Percentiles rank a stretch among this genome's conserved stretches.
These are phyloP conservation scores for Globisporangium echinulatum DNA, from an alignment of 352 stramenopile genomes.

Conservation along the genomic window DNA sequence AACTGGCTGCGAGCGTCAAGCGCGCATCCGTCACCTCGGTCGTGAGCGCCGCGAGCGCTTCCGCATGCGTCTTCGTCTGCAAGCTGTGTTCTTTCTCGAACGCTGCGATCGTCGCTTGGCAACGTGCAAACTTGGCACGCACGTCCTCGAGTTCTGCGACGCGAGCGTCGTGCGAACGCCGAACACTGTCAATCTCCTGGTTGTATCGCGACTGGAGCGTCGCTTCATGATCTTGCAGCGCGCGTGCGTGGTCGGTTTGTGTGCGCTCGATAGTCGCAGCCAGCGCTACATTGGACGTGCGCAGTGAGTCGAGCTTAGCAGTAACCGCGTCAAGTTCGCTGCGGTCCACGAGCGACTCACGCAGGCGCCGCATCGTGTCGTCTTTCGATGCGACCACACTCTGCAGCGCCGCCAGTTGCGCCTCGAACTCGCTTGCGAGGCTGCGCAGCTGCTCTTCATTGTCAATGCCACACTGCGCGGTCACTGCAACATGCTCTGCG, in stretches of 20 bases:
- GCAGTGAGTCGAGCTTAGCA: constrained; percentile 28
- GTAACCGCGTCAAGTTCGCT: constrained; percentile 41
- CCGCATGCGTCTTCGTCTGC: constrained; percentile 23
- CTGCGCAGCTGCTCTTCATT: constrained; percentile 35
- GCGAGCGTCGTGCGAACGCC: constrained; percentile 29
- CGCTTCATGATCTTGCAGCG: constrained; percentile 25
- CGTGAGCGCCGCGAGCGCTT: constrained; percentile 31
- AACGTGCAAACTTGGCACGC: constrained; percentile 27
- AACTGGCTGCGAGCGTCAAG: constrained; percentile 28
- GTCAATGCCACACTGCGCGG: constrained; percentile 27
- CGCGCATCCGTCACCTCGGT: constrained; percentile 39
- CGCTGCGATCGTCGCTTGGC: constrained; percentile 21
- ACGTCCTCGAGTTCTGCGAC: constrained; percentile 35
- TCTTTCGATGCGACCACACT: constrained; percentile 41
- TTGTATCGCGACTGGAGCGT: constrained; percentile 25
- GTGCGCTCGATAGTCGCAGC: constrained; percentile 30
- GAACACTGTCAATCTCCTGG: constrained; percentile 35
- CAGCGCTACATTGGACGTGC: constrained; percentile 48
- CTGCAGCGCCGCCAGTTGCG: constrained; percentile 38
- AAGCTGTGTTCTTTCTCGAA: constrained; percentile 36
- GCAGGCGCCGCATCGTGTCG: constrained; percentile 29
- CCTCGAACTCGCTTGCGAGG: constrained; percentile 42
- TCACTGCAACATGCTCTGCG: constrained; percentile 25
- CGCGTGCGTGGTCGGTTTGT: constrained; percentile 32
- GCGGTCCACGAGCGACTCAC: constrained; percentile 38